Conservation (phyloP, 352 stramenopile species). For the Phytophthora colocasiae region DNA sequence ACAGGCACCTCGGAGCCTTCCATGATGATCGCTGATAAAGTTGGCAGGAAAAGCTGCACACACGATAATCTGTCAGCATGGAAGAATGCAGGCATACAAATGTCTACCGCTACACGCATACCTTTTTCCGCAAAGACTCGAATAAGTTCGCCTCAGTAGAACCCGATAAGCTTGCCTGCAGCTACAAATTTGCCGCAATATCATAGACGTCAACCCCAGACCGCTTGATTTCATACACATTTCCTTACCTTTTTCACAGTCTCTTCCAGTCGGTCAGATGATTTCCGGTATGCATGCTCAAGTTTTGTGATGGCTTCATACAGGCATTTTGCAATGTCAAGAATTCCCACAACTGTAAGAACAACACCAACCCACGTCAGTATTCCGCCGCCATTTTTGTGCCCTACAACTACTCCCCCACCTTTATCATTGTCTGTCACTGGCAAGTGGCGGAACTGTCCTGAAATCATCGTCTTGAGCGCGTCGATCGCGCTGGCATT, state of each 20-base stretch:
- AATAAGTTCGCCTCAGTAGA: constrained; percentile 74
- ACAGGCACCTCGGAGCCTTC: constrained; percentile 68
- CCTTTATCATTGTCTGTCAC: constrained; percentile 92
- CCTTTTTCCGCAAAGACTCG: constrained; percentile 85
- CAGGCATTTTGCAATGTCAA: constrained; percentile 99
- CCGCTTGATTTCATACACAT: no score
- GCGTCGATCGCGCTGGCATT: constrained; percentile 96
- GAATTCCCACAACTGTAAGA: constrained; percentile 91
- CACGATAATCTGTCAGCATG: neutral
- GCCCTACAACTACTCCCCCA: constrained; percentile 11
- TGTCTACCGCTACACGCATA: constrained; percentile 16
- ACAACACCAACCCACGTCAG: constrained; percentile 1
- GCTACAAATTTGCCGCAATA: constrained; percentile 24
- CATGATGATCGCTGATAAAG: constrained; percentile 77
- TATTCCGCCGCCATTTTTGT: neutral
- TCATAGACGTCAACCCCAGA: constrained; percentile 16
- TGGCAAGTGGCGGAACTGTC: constrained; percentile 96
- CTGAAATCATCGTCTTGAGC: constrained; percentile 97
- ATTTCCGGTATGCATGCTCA: constrained; percentile 89
- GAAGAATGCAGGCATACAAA: no score
- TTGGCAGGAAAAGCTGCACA: constrained; percentile 82
- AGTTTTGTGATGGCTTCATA: constrained; percentile 98
- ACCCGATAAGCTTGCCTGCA: constrained; percentile 65
- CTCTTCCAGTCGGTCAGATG: constrained; percentile 72
- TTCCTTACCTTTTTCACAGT: constrained; percentile 76